A percentile compares a stretch with the other conserved stretches of the same genome.
Evolutionary conservation across 2,329 filamentous ascomycete genomes (phyloP).

Genomic region (Chrysosporium keratinophilum): DNA sequence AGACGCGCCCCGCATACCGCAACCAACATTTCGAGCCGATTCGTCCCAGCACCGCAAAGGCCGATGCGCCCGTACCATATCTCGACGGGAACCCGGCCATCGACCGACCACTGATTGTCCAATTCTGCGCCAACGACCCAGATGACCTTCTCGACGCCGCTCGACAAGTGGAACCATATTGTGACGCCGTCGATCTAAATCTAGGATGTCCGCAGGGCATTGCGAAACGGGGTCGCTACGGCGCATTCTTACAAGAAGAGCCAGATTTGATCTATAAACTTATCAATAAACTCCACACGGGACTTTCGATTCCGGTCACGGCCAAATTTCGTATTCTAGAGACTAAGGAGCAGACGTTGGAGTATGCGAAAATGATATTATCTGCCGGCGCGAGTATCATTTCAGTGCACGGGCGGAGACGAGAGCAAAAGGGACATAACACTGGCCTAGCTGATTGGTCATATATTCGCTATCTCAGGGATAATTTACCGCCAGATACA

Average conservation of each 20-base stretch:
- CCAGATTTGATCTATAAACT: slow-evolving; percentile 72
- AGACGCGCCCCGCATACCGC: slow-evolving; percentile 65
- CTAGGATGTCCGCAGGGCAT: slow-evolving; percentile 95
- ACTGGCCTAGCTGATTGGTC: slow-evolving; percentile 89
- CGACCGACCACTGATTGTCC: slow-evolving; percentile 85
- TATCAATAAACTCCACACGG: slow-evolving; percentile 69
- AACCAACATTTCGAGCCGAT: slow-evolving; percentile 69
- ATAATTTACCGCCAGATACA: slow-evolving; percentile 72
- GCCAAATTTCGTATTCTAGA: slow-evolving; percentile 91
- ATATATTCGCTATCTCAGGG: slow-evolving; percentile 70
- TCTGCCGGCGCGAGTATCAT: slow-evolving; percentile 83
- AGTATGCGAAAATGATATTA: slow-evolving; percentile 80
- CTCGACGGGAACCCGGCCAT: slow-evolving; percentile 78
- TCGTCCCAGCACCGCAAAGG: slow-evolving; percentile 20
- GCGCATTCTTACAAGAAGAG: slow-evolving; percentile 89
- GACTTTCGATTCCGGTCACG: slow-evolving; percentile 74
- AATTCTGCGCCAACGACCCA: slow-evolving; percentile 63
- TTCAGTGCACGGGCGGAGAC: slow-evolving; percentile 76
- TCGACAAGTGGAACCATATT: slow-evolving; percentile 67
- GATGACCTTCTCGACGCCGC: slow-evolving; percentile 53
- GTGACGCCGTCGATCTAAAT: slow-evolving; percentile 92
- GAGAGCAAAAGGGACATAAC: slow-evolving; percentile 92
- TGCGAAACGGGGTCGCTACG: slow-evolving; percentile 79
- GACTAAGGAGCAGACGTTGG: slow-evolving; percentile 72
- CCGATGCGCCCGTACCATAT: slow-evolving; percentile 33